Percentiles rank a stretch among this genome's conserved stretches.
Conservation (phyloP, 495 filamentous ascomycete genomes). For the Penicillium samsonianum region DNA sequence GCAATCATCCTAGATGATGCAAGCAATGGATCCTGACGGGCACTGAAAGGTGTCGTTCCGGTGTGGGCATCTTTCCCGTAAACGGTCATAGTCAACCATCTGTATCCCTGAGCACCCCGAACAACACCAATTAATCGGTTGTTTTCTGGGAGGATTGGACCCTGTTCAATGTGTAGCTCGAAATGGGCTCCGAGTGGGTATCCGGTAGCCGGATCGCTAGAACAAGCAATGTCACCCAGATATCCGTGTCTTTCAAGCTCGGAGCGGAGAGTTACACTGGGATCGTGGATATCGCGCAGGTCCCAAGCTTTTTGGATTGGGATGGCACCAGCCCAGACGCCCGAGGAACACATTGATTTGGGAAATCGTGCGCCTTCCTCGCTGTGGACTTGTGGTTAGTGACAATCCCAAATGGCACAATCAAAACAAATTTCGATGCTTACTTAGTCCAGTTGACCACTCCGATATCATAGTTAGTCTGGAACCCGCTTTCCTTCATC, state of each 20-base stretch:
- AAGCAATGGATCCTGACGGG: slow-evolving; percentile 59
- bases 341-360: slow-evolving; percentile 71
- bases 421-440: background rate
- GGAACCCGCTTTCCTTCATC: slow-evolving; percentile 61
- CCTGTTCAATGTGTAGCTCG: slow-evolving; percentile 81
- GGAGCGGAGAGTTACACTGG: slow-evolving; percentile 52
- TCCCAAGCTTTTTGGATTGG: slow-evolving; percentile 61
- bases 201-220: slow-evolving; percentile 36
- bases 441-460: slow-evolving; percentile 76
- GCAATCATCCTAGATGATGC: slow-evolving; percentile 65
- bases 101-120: slow-evolving; percentile 60
- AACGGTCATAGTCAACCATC: slow-evolving; percentile 64
- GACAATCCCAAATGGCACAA: slow-evolving; percentile 22
- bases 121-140: slow-evolving; percentile 65
- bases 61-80: slow-evolving; percentile 68
- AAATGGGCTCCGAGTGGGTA: slow-evolving; percentile 68
- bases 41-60: slow-evolving; percentile 64
- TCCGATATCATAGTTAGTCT: slow-evolving; percentile 65
- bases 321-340: slow-evolving; percentile 70
- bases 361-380: slow-evolving; percentile 81
- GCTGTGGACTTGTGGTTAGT: slow-evolving; percentile 19
- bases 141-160: slow-evolving; percentile 61
- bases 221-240: slow-evolving; percentile 50
- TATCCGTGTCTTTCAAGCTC: slow-evolving; percentile 71
- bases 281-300: slow-evolving; percentile 50